Percentiles rank a stretch among this genome's conserved stretches.
Conservation (phyloP, 2,329 filamentous ascomycete species). For the Sarocladium kiliense region DNA sequence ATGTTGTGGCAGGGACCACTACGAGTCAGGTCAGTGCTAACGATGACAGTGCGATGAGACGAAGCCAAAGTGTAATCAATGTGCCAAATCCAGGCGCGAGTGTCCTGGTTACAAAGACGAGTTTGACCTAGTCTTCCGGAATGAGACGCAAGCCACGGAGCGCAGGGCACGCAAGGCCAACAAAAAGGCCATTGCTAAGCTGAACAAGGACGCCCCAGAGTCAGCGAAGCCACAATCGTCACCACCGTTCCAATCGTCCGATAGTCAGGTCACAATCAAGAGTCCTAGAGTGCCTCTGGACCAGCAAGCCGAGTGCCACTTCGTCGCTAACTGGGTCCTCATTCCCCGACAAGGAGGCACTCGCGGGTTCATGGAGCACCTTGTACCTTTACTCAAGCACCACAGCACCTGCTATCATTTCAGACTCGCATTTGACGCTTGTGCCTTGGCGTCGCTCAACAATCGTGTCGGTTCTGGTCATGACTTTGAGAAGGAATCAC, state of each 20-base stretch:
- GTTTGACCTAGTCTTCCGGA: conserved; percentile 67
- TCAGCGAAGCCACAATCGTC: background rate
- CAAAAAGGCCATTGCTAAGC: conserved; percentile 39
- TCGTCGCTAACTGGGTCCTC: conserved; percentile 56
- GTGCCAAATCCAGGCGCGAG: conserved; percentile 55
- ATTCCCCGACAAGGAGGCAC: conserved; percentile 44
- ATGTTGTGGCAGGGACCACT: conserved; percentile 19
- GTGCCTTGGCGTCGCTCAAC: conserved; percentile 51
- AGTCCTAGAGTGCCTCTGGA: conserved; percentile 37
- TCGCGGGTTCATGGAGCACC: conserved; percentile 54
- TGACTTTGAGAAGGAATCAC: conserved; percentile 32
- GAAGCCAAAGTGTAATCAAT: conserved; percentile 61
- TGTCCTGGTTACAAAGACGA: conserved; percentile 67
- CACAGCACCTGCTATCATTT: conserved; percentile 42
- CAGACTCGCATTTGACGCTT: conserved; percentile 53
- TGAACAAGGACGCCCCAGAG: conserved; percentile 18
- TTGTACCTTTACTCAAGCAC: conserved; percentile 48
- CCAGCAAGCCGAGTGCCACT: conserved; percentile 53
- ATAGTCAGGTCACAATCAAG: background rate
- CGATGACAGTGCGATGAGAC: conserved; percentile 59
- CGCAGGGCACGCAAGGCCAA: conserved; percentile 53
- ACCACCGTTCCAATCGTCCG: conserved; percentile 13
- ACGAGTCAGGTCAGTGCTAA: background rate
- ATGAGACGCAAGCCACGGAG: conserved; percentile 65
- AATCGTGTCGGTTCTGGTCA: conserved; percentile 38